Conservation (phyloP, 2,329 filamentous ascomycete genomes). For the Trichoderma sp. region DNA sequence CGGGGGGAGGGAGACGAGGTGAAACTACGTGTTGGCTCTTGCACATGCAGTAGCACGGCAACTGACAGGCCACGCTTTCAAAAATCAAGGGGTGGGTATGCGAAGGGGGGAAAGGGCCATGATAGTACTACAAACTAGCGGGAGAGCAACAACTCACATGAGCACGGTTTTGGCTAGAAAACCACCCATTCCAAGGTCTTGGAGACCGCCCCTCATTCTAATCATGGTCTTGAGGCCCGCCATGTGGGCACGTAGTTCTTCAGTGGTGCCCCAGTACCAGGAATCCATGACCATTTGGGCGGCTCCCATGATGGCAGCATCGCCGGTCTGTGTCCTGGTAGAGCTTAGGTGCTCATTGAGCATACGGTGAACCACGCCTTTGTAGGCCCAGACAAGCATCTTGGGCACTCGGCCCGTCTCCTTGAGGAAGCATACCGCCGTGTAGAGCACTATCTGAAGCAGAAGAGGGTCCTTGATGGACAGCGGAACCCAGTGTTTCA, state of each 20-base stretch:
- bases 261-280: slow-evolving; percentile 53
- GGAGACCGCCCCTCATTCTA: slow-evolving; percentile 45
- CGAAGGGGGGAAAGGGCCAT: not conserved
- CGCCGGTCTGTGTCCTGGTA: slow-evolving; percentile 38
- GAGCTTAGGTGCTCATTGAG: slow-evolving; percentile 48
- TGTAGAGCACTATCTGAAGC: slow-evolving; percentile 49
- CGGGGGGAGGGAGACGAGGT: not conserved
- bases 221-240: slow-evolving; percentile 50
- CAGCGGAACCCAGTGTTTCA: slow-evolving; percentile 48
- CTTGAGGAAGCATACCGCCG: slow-evolving; percentile 50
- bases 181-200: slow-evolving; percentile 46
- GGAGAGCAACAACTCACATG: slow-evolving; percentile 38
- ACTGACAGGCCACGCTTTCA: not conserved
- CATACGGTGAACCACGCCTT: slow-evolving; percentile 43
- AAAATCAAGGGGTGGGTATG: not conserved
- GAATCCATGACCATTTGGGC: slow-evolving; percentile 50
- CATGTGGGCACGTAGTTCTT: slow-evolving; percentile 47
- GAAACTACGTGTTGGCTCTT: not conserved
- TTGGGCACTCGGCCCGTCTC: slow-evolving; percentile 49
- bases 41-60: not conserved
- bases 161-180: slow-evolving; percentile 49
- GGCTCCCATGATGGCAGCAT: slow-evolving; percentile 48
- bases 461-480: slow-evolving; percentile 51
- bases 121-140: not conserved
- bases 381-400: slow-evolving; percentile 42